Base-by-base conservation (phyloP, 345 rosid genomes). In the Chamaenerion angustifolium region DNA sequence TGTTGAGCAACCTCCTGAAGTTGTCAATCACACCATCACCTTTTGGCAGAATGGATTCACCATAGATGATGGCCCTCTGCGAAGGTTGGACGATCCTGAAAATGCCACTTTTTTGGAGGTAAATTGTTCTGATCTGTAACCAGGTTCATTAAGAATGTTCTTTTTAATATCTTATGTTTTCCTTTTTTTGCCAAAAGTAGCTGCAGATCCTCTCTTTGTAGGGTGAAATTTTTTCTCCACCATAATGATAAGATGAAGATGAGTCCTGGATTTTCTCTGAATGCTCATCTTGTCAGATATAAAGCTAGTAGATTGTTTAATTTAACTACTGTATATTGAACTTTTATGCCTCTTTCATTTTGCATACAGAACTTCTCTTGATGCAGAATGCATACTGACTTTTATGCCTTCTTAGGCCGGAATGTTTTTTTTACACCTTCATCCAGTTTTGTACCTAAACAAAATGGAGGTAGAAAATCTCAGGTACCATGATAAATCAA, bases 41-140 rank as follows among this genome's bases (percentile, higher is more conserved):
- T 79, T 92, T 55, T 92, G 95, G 98, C 76, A 70, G 70, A 83
- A 92, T 40, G 98, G 98, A 21, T 92, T 92, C 68, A 92, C 96
- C 0, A 69, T 92, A 2, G 78, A 87, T 72, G 83, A 87, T 77
- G 98, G 96, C 43, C 93, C 85, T 6, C 56, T 92, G 18, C 69
- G 82, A 58, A 76, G 77, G 18, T 64, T 87, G 66, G 80, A 77
- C 56, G 98, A 92, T 61, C 96, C 95, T 4, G 74, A 72, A 11
- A 87, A 84, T 70, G 85, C 79, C 46, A 13, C 76, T 14, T 92
- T 92, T 63, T 60, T 92, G 79, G 83, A 87, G 89, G 98, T 87
- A 73, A 25, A 54, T 21, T 31, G 37, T 55, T 10, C 21, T 23
- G 12, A 25, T 42, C 37, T 31, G 10, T 23, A 2, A 5, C 27